phyloP scores from a whole-genome alignment of 352 stramenopile species.

The Phytophthora chlamydospora region DNA sequence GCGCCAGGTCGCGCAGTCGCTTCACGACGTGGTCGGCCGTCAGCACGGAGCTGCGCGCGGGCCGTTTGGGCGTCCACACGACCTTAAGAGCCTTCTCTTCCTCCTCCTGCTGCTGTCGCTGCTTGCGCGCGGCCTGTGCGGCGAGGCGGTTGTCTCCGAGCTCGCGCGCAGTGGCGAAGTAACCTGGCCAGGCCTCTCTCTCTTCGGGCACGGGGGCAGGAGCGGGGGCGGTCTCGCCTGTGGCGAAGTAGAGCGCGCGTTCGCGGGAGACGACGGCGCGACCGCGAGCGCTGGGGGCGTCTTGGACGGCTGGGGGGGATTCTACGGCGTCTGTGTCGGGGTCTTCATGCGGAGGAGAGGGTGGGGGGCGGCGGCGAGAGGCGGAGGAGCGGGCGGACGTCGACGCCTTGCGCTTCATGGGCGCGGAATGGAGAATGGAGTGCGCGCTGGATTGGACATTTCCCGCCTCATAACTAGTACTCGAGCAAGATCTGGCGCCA shows the following conservation, averaged over 20 bases:
- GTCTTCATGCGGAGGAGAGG: not conserved
- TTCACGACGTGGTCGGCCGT: constrained; percentile 56
- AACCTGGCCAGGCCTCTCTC: constrained; percentile 75
- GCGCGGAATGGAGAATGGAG: constrained; percentile 28
- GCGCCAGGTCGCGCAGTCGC: constrained; percentile 57
- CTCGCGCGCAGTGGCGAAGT: constrained; percentile 70
- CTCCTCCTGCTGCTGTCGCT: constrained; percentile 40
- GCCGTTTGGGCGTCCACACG: constrained; percentile 59
- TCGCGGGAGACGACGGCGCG: constrained; percentile 43
- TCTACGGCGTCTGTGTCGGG: not conserved
- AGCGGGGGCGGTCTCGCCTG: constrained; percentile 21
- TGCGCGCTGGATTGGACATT: no score
- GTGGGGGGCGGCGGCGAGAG: constrained; percentile 8
- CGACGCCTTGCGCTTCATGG: constrained; percentile 43
- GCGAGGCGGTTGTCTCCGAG: constrained; percentile 67
- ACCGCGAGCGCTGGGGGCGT: constrained; percentile 23
- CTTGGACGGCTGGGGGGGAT: not conserved
- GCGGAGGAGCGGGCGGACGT: constrained; percentile 9
- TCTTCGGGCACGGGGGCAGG: not conserved
- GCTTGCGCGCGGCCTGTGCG: constrained; percentile 62
- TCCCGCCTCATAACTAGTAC: no score
- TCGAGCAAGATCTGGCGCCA: no score
- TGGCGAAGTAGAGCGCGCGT: constrained; percentile 58
- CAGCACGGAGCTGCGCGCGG: constrained; percentile 52
- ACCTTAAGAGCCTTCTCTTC: constrained; percentile 19